phyloP scores from a whole-genome alignment of 78 protist genomes.

The slime mould (Dictyostelium discoideum) region dicty_2.7 NC_007088.5:5536001-5536500 shows the following conservation, averaged over 20 bases:
- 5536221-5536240: no score
- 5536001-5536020: constrained; percentile 8
- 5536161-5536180: not conserved
- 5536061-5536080: not conserved
- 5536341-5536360: no score
- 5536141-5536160: not conserved
- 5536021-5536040: not conserved
- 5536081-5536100: not conserved
- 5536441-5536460: not conserved
- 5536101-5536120: not conserved
- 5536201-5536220: no score
- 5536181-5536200: no score
- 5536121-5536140: not conserved
- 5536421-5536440: not conserved
- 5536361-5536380: not conserved
- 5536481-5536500: not conserved
- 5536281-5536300: no score
- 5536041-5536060: not conserved
- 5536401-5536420: not conserved
- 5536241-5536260: no score
- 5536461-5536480: not conserved
- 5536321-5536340: no score
- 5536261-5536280: no score
- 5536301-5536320: no score
- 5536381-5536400: not conserved